Evolutionary conservation across 176 grass and related monocot species (phyloP), one percentile per base, ranked within the genome.

Genomic region (Carex cristatella): DNA sequence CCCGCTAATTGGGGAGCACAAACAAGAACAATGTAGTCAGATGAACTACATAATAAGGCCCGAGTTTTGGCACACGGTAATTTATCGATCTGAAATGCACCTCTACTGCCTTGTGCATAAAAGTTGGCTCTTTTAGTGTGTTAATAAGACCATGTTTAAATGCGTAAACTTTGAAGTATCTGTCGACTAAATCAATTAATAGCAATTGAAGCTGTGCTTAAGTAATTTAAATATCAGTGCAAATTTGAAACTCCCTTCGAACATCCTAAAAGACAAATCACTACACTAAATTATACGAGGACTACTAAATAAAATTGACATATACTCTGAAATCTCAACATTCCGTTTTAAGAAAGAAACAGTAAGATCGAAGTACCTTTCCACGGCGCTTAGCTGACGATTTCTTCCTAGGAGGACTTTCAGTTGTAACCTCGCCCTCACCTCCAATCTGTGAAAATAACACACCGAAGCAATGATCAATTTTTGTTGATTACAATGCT

Each of bases 371-470:
- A 83, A 53, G 81, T 56, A 83, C 81, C 81, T 69, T 64, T 83
- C 49, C 28, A 48, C 10, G 49, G 3, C 18, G 33, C 35, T 61
- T 69, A 55, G 61, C 62, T 9, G 81, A 83, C 15, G 46, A 69
- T 42, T 56, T 65, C 63, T 83, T 65, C 63, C 9, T 57, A 2
- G 63, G 12, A 83, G 81, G 38, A 69, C 49, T 54, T 55, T 69
- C 46, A 54, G 19, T 18, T 83, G 23, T 11, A 46, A 69, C 81
- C 27, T 83, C 19, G 56, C 27, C 42, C 49, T 83, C 32, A 31
- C 27, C 42, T 46, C 42, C 57, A 82, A 82, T 82, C 79, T 82
- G 32, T 16, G 46, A 82, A 82, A 35, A 65, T 27, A 64, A 65
- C 8, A 82, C 8, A 30, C 9, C 10, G 7, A 31, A 81, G 4